A percentile compares a stretch with the other conserved stretches of the same genome.
Evolutionary conservation across 1,139 yeast genomes (phyloP).

Genomic region (Nakaseomyces delphensis): DNA sequence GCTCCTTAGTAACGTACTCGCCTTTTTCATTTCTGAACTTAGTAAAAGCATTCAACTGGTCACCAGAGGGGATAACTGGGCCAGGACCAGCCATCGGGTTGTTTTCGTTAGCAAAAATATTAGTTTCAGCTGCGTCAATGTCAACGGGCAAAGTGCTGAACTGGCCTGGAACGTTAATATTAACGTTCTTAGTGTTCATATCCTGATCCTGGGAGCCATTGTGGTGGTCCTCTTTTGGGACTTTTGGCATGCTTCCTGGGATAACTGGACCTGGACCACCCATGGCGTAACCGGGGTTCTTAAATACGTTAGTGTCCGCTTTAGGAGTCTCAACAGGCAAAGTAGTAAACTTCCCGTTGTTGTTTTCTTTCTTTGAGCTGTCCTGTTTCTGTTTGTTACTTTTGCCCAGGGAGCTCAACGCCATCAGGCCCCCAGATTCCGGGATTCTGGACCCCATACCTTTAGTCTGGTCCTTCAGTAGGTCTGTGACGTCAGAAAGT

Average conservation of each 20-base stretch:
- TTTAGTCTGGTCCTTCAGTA: slow-evolving; percentile 7
- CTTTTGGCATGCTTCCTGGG: not conserved
- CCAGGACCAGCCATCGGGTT: slow-evolving; percentile 13
- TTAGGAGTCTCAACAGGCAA: not conserved
- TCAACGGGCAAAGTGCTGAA: slow-evolving; percentile 6
- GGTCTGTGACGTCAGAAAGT: slow-evolving; percentile 27
- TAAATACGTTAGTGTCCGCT: slow-evolving; percentile 5
- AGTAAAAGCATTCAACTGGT: slow-evolving; percentile 41
- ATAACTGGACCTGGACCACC: slow-evolving; percentile 15
- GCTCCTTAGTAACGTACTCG: slow-evolving; percentile 18
- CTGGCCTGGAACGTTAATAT: slow-evolving; percentile 2
- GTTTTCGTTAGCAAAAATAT: slow-evolving; percentile 5
- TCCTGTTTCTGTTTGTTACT: not conserved
- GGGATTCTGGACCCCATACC: slow-evolving; percentile 41
- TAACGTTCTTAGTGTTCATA: slow-evolving; percentile 1
- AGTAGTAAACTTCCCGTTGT: slow-evolving; percentile 10
- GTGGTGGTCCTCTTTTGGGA: not conserved
- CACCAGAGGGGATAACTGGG: slow-evolving; percentile 39
- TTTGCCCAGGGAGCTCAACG: slow-evolving; percentile 1
- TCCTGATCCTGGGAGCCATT: not conserved
- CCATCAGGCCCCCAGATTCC: slow-evolving; percentile 39
- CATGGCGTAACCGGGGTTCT: slow-evolving; percentile 3
- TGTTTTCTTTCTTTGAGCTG: not conserved
- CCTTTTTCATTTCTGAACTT: slow-evolving; percentile 34
- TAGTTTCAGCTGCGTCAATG: slow-evolving; percentile 4